Evolutionary conservation across 768 basidiomycete species (phyloP), one percentile per base, ranked within the genome.

Genomic region (Mycena maculata): DNA sequence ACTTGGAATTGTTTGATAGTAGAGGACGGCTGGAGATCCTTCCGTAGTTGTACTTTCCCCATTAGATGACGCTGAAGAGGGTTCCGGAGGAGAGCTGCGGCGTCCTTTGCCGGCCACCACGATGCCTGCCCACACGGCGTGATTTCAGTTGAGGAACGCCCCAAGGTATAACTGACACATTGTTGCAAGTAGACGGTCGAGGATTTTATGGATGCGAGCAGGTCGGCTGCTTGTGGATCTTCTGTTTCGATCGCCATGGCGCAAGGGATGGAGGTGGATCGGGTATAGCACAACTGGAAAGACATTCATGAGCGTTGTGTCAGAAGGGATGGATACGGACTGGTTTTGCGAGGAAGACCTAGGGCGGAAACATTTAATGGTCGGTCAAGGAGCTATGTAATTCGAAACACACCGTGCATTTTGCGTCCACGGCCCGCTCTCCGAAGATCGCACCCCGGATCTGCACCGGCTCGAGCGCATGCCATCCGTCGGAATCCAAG

Each of bases 261-360:
- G 25, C 68, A 69, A 2, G 68, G 68, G 4, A 69, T 69, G 6
- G 55, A 44, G 5, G 54, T 60, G 8, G 42, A 36, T 39, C 68
- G 23, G 8, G 68, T 65, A 49, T 69, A 69, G 44, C 62, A 61
- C 13, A 69, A 63, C 68, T 69, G 28, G 15, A 38, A 42, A 22
- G 12, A 50, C 10, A 22, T 59, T 16, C 30, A 28, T 36, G 16
- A 33, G 33, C 31, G n/a, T 28, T 20, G 22, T 10, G 23, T 8
- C 9, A 8, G 30, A 22, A 30, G 57, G 33, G 12, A 4, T 12
- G 41, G 16, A 25, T n/a, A 59, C 61, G 22, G 22, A 69, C 68
- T n/a, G 68, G 68, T 57, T 65, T 65, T 0, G 68, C 68, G 23
- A 69, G 63, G 42, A 65, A 69, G 10, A 64, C 57, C 67, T 69